A percentile compares a stretch with the other conserved stretches of the same genome.
Evolutionary conservation across 352 stramenopile genomes (phyloP).

Genomic region (Globisporangium uncinulatum): DNA sequence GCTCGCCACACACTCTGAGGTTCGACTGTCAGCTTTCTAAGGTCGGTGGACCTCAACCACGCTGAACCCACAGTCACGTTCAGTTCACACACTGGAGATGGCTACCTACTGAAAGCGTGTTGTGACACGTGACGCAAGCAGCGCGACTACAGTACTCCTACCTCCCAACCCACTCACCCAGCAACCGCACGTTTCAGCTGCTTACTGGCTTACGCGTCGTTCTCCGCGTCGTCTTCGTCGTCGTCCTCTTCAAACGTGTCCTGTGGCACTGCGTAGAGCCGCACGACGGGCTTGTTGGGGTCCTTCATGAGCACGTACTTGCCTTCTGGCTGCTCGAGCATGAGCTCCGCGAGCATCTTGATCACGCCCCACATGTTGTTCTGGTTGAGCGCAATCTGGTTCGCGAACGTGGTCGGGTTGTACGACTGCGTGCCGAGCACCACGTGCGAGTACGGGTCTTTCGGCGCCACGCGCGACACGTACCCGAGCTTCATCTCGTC

Average conservation of each 20-base stretch:
- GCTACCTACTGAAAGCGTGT: no score
- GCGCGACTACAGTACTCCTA: no score
- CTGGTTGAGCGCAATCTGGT: slow-evolving; percentile 96
- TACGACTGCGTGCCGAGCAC: slow-evolving; percentile 97
- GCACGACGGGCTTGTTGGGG: slow-evolving; percentile 96
- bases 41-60: no score
- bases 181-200: background rate
- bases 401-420: slow-evolving; percentile 95
- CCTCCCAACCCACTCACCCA: no score
- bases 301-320: slow-evolving; percentile 99
- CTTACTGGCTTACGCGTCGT: slow-evolving; percentile 24
- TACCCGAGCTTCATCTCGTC: slow-evolving; percentile 99
- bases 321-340: slow-evolving; percentile 93
- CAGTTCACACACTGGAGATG: no score
- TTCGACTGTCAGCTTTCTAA: no score
- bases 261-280: slow-evolving; percentile 94
- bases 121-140: no score
- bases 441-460: slow-evolving; percentile 94
- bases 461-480: slow-evolving; percentile 91
- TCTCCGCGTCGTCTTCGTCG: slow-evolving; percentile 72
- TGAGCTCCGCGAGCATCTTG: slow-evolving; percentile 92
- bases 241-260: slow-evolving; percentile 94
- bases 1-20: no score
- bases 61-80: no score
- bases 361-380: slow-evolving; percentile 98